A percentile compares a stretch with the other conserved stretches of the same genome.
phyloP scores from a whole-genome alignment of 495 filamentous ascomycete species.

The Sabuloglossum arenarium region DNA sequence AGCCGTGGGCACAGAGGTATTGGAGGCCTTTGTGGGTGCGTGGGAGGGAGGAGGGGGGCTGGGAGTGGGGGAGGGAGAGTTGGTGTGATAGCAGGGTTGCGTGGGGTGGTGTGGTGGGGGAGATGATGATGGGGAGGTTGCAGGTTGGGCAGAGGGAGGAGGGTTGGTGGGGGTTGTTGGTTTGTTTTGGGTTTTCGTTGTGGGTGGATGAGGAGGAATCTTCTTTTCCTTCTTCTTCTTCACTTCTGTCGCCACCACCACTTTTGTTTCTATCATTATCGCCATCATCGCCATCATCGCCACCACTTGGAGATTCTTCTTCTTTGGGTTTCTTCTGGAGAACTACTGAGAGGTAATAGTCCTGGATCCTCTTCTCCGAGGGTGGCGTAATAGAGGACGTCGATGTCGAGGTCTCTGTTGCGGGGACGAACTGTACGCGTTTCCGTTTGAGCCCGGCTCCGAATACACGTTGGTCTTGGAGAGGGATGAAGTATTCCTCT shows the following conservation, averaged over 20 bases:
- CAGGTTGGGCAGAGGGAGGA: conserved; percentile 16
- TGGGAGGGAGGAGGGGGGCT: conserved; percentile 69
- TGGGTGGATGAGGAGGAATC: no score
- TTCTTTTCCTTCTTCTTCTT: no score
- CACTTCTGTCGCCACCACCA: no score
- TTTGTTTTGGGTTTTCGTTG: no score
- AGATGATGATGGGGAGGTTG: conserved; percentile 15
- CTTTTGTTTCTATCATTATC: no score
- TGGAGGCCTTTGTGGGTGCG: conserved; percentile 55
- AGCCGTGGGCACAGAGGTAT: conserved; percentile 59
- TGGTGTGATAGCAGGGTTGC: conserved; percentile 64
- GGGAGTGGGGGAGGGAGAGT: conserved; percentile 54
- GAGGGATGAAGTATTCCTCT: conserved; percentile 42
- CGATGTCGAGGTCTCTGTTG: conserved; percentile 22
- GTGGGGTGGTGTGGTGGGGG: conserved; percentile 21
- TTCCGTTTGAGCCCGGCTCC: conserved; percentile 58
- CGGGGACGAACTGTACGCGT: conserved; percentile 61
- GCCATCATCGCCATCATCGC: no score
- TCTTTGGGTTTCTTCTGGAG: conserved; percentile 30
- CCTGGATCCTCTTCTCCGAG: conserved; percentile 26
- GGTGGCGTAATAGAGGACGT: conserved; percentile 12
- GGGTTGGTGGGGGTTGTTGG: neutral
- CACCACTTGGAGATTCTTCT: no score
- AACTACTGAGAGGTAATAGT: conserved; percentile 55
- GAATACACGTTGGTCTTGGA: conserved; percentile 57